Evolutionary conservation across 2,329 filamentous ascomycete species (phyloP), one percentile per base, ranked within the genome.

Genomic region (Arthrinium phaeospermum): DNA sequence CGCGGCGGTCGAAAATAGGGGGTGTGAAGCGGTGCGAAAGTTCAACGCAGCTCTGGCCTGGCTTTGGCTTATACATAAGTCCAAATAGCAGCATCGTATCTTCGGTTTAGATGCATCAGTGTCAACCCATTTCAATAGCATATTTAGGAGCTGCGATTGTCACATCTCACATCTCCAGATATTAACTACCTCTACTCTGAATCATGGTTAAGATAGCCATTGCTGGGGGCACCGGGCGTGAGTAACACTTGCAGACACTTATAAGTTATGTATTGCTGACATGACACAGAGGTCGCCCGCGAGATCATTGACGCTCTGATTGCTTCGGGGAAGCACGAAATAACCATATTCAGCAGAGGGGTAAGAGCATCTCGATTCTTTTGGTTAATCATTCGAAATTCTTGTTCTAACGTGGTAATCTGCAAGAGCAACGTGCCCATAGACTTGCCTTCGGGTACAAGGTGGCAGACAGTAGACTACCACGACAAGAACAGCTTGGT

Each of bases 271-370:
- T 8, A n/a, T n/a, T 12, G 12, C 30, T 64, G 10, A 64, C 30
- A 67, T 7, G 10, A 51, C 49, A 44, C 68, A 90, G 88, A 88
- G 71, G 85, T 91, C 67, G 86, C 85, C 2, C 82, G 80, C 57
- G 88, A 89, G 76, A 77, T 91, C 13, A 79, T 90, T 30, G 87
- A 90, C 72, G 82, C 79, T 4, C 81, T 90, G 0, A 75, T 88
- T 3, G 83, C 83, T 3, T 81, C 82, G 4, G 82, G 82, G 13
- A 88, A 85, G 71, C 89, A 91, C 72, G 81, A 89, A 0, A 86
- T 91, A 67, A 78, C 83, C 0, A 80, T 91, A 27, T 78, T 91
- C 1, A 86, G 83, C 1, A 82, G 88, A 74, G 85, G 82, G 68
- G 86, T 86, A 70, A 71, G 75, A 27, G 71, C 46, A 12, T 49